Conservation (phyloP, 306 rosid species). For the Inga laurina region DNA sequence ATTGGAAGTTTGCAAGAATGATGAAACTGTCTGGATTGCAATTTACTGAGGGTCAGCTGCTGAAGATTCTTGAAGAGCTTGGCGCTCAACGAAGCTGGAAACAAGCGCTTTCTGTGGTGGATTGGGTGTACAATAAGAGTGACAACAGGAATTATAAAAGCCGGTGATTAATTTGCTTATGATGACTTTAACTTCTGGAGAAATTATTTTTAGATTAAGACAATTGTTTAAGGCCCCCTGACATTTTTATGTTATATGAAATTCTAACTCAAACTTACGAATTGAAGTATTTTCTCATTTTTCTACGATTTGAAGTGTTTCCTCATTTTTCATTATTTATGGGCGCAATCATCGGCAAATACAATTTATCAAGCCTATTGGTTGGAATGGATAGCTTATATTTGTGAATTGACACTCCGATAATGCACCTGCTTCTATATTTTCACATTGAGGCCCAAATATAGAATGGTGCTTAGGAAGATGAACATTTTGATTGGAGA, state of each 20-base stretch:
- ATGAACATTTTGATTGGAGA: not conserved
- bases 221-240: not conserved
- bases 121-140: conserved; percentile 71
- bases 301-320: not conserved
- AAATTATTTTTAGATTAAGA: conserved; percentile 7
- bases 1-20: conserved; percentile 86
- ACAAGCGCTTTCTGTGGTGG: conserved; percentile 80
- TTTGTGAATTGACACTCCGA: not conserved
- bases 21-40: conserved; percentile 89
- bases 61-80: conserved; percentile 67
- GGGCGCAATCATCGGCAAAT: not conserved
- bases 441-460: not conserved
- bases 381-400: not conserved
- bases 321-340: not conserved
- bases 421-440: conserved; percentile 9
- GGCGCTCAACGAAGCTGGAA: conserved; percentile 71
- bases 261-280: not conserved
- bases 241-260: conserved; percentile 12
- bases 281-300: not conserved
- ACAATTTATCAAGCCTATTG: conserved; percentile 10
- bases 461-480: conserved; percentile 8
- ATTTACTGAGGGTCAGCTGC: conserved; percentile 75
- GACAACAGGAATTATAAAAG: conserved; percentile 59
- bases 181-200: conserved; percentile 11
- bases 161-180: conserved; percentile 53